Conservation (phyloP, 768 basidiomycete species). For the Amanita pseudoporphyria region DNA sequence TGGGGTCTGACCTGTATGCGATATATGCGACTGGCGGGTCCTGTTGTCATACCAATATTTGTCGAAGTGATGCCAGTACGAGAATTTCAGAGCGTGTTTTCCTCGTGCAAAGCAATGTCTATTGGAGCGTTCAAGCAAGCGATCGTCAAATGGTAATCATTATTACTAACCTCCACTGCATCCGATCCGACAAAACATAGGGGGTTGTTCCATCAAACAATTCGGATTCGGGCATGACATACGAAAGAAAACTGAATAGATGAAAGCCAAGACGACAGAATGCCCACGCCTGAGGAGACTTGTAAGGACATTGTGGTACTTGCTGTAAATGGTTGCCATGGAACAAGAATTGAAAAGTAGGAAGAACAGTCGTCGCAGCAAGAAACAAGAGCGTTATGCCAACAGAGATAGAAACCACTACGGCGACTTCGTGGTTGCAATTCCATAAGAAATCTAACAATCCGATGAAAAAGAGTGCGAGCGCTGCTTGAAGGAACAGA, state of each 20-base stretch:
- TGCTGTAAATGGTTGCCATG: background rate
- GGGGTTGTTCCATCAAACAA: background rate
- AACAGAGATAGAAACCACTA: background rate
- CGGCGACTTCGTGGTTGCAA: background rate
- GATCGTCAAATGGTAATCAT: background rate
- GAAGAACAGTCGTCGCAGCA: slow-evolving; percentile 1
- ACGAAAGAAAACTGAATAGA: background rate
- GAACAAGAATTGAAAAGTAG: background rate
- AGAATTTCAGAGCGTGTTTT: background rate
- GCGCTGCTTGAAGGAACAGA: slow-evolving; percentile 8
- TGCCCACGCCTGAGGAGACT: slow-evolving; percentile 4
- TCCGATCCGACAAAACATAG: background rate
- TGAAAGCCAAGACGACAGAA: background rate
- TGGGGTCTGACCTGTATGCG: background rate
- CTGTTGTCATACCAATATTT: slow-evolving; percentile 2
- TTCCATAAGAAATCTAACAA: slow-evolving; percentile 8
- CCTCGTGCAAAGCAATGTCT: background rate
- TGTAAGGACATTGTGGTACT: slow-evolving; percentile 4
- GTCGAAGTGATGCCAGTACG: background rate
- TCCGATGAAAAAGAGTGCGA: slow-evolving; percentile 10
- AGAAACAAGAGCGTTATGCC: background rate
- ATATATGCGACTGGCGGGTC: no score
- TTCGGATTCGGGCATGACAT: background rate
- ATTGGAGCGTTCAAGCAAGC: background rate
- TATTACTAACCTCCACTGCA: background rate